These are phyloP conservation scores for Xerocomellus chrysenteron DNA, from an alignment of 768 basidiomycete species.

Conservation along the genomic window DNA sequence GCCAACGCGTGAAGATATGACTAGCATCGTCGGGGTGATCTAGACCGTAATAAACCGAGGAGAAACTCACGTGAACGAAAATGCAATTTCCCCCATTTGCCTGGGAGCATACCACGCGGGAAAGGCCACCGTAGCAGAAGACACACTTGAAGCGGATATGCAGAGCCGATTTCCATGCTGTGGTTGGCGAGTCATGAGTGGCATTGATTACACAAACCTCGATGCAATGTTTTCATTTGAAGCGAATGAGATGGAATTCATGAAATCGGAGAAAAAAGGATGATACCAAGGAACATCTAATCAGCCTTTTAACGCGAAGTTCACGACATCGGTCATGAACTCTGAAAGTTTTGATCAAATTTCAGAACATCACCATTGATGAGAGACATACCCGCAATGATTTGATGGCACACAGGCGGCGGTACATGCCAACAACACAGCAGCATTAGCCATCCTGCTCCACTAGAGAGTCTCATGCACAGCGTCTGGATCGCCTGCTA, in stretches of 20 bases:
- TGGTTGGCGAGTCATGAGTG: not conserved
- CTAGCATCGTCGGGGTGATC: no score
- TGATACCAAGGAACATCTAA: no score
- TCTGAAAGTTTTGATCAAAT: conserved; percentile 47
- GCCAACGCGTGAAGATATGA: no score
- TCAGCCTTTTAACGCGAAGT: no score
- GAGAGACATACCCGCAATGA: conserved; percentile 85
- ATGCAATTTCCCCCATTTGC: conserved; percentile 81
- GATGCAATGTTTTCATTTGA: no score
- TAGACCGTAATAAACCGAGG: not conserved
- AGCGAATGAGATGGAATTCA: no score
- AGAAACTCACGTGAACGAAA: conserved; percentile 85
- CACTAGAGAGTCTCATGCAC: conserved; percentile 94
- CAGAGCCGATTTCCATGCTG: conserved; percentile 99
- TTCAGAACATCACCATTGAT: not conserved
- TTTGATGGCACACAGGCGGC: conserved; percentile 73
- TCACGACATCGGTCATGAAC: conserved; percentile 55
- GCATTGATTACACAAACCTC: no score
- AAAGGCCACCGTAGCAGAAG: conserved; percentile 96
- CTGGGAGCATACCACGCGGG: conserved; percentile 93
- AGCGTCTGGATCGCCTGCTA: conserved; percentile 37
- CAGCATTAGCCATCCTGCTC: conserved; percentile 86
- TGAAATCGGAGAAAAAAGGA: no score
- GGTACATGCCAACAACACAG: no score
- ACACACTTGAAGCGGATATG: conserved; percentile 98